Evolutionary conservation across 2,329 filamentous ascomycete genomes (phyloP).

Genomic region (Epichloe brachyelytri): DNA sequence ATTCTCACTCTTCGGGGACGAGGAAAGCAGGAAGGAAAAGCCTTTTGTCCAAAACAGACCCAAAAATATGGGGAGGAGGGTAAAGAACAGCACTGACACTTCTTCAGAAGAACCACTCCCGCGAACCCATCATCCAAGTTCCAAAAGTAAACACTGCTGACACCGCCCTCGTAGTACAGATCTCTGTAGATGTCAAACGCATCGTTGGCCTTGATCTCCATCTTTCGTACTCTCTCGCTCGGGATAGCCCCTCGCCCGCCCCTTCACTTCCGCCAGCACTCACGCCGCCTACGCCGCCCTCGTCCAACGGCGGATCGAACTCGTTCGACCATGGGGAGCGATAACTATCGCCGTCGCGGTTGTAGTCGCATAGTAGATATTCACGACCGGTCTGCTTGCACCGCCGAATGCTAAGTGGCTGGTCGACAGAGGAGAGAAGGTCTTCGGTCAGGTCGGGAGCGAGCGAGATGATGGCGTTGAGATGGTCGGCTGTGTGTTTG

Average conservation of each 20-base stretch:
- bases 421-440: constrained; percentile 92
- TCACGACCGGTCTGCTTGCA: constrained; percentile 85
- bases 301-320: constrained; percentile 81
- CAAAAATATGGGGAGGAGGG: not conserved
- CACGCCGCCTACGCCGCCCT: constrained; percentile 40
- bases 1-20: not conserved
- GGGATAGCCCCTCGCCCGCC: constrained; percentile 68
- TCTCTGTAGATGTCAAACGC: constrained; percentile 95
- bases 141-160: constrained; percentile 96
- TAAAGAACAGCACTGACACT: constrained; percentile 43
- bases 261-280: constrained; percentile 43
- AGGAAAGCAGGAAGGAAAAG: not conserved
- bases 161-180: constrained; percentile 92
- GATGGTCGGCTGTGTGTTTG: constrained; percentile 77
- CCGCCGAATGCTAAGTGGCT: constrained; percentile 74
- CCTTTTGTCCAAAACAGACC: too few relatives aligned
- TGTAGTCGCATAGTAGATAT: constrained; percentile 98
- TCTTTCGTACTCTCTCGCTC: constrained; percentile 79
- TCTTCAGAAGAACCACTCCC: constrained; percentile 90
- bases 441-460: constrained; percentile 92
- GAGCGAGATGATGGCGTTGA: constrained; percentile 76
- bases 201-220: constrained; percentile 89
- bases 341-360: constrained; percentile 96
- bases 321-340: constrained; percentile 98
- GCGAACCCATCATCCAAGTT: constrained; percentile 96